Evolutionary conservation across 495 filamentous ascomycete species (phyloP), one percentile per base, ranked within the genome.

Genomic region (Talaromyces proteolyticus): DNA sequence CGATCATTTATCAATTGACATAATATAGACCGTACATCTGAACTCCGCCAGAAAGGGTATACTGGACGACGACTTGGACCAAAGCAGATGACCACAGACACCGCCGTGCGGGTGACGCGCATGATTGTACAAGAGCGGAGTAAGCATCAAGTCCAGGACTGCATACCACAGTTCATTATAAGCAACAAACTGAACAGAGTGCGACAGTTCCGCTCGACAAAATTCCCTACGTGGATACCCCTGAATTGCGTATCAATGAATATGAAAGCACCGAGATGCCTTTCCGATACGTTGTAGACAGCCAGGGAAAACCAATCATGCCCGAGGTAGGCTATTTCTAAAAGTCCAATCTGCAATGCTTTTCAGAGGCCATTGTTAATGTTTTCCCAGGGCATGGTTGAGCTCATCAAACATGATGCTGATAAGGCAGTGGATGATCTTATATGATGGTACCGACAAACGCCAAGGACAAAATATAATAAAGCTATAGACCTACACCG

Each of bases 71-170:
- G 91, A 52, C 74, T 98, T 40, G 94, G 94, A 0, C 89, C 91
- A 14, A 81, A 91, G 57, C 93, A 98, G 67, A 97, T 98, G 93
- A 97, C 93, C 7, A 98, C 93, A 0, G 93, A 98, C 66, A 98
- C 93, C 16, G 93, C 93, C 1, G 93, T 95, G 26, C 76, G 93
- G 51, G 93, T 96, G 8, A 96, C 93, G 34, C 81, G 94, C 50
- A 80, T 94, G 62, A 86, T 97, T 14, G 79, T 91, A 8, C 85
- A 95, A 53, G 81, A 88, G 42, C 85, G 87, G 71, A 76, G 91
- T 95, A 59, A 56, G 72, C 50, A 14, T 36, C 6, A 7, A 36
- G 29, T 14, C 6, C 14, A 36, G 29, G 6, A 20, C 26, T 34
- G 12, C 42, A 36, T 37, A 42, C 42, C 20, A 34, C 39, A 4